Percentiles rank a stretch among this genome's conserved stretches.
phyloP scores from a whole-genome alignment of 176 grass and related monocot species.

The Oropetium thomaeum region DNA sequence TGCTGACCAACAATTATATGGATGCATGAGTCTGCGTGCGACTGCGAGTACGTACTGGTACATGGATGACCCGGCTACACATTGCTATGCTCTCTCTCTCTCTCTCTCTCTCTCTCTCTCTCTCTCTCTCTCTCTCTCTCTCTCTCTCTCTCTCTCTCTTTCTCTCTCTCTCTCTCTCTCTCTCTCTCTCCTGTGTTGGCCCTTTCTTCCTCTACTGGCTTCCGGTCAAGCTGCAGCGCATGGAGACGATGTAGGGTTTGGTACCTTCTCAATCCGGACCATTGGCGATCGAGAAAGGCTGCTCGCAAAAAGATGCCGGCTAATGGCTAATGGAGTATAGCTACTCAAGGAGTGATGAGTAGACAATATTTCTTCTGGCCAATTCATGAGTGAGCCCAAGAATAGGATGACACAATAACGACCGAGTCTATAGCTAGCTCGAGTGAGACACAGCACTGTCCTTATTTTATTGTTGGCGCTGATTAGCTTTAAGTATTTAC shows the following conservation, averaged over 20 bases:
- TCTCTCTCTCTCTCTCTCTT: too few species aligned
- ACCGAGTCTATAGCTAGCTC: too few species aligned
- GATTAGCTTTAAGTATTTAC: too few species aligned
- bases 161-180: background rate
- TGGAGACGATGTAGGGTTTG: background rate
- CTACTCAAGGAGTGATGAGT: background rate
- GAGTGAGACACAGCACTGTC: too few species aligned
- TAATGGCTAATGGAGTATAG: background rate
- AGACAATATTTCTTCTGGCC: background rate
- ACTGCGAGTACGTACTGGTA: too few species aligned
- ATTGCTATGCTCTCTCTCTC: background rate
- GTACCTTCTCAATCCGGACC: background rate
- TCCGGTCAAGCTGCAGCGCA: background rate
- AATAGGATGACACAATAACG: too few species aligned
- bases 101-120: background rate
- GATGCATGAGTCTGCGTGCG: background rate
- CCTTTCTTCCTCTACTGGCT: background rate
- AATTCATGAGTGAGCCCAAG: too few species aligned
- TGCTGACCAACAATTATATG: slow-evolving; percentile 21
- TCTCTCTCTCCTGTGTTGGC: background rate
- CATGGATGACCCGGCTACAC: background rate
- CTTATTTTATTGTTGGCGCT: too few species aligned
- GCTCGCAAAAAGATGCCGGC: background rate
- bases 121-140: background rate
- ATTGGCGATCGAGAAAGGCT: background rate